phyloP scores from a whole-genome alignment of 495 filamentous ascomycete genomes.

The Aspergillus bridgeri region DNA sequence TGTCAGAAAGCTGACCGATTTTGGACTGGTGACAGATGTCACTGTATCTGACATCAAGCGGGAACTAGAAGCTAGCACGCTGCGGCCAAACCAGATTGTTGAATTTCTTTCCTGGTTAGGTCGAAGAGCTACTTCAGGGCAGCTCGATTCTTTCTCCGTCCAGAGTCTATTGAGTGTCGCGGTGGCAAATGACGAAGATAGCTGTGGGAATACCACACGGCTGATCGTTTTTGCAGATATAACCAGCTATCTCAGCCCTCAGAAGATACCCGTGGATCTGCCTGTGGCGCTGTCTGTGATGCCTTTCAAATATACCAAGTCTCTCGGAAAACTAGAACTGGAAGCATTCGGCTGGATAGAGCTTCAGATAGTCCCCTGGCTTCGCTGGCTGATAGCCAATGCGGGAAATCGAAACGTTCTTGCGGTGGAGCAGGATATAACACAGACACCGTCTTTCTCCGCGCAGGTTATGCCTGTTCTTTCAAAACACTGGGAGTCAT shows the following conservation, averaged over 20 bases:
- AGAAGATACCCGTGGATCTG: constrained; percentile 73
- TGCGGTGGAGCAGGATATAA: constrained; percentile 57
- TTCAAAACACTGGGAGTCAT: constrained; percentile 81
- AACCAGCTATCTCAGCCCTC: constrained; percentile 65
- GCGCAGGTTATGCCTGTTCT: constrained; percentile 71
- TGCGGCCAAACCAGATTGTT: constrained; percentile 68
- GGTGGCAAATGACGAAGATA: constrained; percentile 71
- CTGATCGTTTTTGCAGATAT: constrained; percentile 76
- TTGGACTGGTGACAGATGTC: constrained; percentile 76
- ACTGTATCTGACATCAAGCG: constrained; percentile 79
- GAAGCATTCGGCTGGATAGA: constrained; percentile 80
- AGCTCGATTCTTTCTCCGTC: constrained; percentile 62
- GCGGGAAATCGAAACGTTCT: constrained; percentile 45
- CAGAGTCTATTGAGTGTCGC: constrained; percentile 71
- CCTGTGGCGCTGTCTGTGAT: constrained; percentile 81
- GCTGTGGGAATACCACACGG: constrained; percentile 51
- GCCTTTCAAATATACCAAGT: constrained; percentile 73
- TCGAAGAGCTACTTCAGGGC: constrained; percentile 58
- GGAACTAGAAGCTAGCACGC: constrained; percentile 72
- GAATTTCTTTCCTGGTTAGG: constrained; percentile 83
- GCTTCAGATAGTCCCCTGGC: constrained; percentile 77
- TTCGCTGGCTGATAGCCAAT: constrained; percentile 69
- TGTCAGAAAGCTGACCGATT: constrained; percentile 70
- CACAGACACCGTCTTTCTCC: constrained; percentile 70
- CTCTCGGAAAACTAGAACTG: constrained; percentile 57